Percentiles rank a stretch among this genome's conserved stretches.
Evolutionary conservation across 805 yeast genomes (phyloP).

Genomic region (Starmerella apis): DNA sequence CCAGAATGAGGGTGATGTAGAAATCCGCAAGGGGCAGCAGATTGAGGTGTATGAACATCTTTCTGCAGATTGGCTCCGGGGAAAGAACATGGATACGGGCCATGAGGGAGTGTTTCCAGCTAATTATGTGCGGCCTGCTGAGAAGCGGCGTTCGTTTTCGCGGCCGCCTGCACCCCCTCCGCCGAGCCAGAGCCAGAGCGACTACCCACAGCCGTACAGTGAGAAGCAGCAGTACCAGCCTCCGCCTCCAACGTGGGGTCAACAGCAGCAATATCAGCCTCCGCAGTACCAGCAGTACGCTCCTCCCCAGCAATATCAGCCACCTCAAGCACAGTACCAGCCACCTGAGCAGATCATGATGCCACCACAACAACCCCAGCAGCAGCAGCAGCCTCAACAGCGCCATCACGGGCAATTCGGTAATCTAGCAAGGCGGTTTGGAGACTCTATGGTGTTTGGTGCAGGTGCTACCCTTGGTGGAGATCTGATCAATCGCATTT

Average conservation of each 20-base stretch:
- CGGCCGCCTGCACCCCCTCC: conserved; percentile 21
- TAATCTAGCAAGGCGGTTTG: conserved; percentile 59
- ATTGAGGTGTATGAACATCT: conserved; percentile 60
- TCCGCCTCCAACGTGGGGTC: conserved; percentile 12
- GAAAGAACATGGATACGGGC: conserved; percentile 39
- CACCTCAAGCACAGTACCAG: conserved; percentile 26
- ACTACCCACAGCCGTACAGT: conserved; percentile 20
- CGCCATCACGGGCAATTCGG: conserved; percentile 27
- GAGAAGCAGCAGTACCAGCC: conserved; percentile 20
- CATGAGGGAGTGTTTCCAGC: conserved; percentile 82
- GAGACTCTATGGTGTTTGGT: conserved; percentile 89
- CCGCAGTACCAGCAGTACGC: conserved; percentile 17
- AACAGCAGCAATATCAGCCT: conserved; percentile 20
- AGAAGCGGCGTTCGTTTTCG: conserved; percentile 16
- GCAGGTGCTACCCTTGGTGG: conserved; percentile 94
- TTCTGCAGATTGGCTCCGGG: conserved; percentile 88
- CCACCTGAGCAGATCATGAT: conserved; percentile 23
- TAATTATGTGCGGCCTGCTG: conserved; percentile 52
- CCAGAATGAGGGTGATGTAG: conserved; percentile 66
- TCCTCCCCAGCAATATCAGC: conserved; percentile 27
- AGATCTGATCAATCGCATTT: conserved; percentile 49
- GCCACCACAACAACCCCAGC: conserved; percentile 23
- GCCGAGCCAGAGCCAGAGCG: conserved; percentile 13
- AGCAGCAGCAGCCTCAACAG: conserved; percentile 21
- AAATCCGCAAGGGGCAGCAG: conserved; percentile 54